Conservation (phyloP, 345 rosid species). For the Eucalyptus lansdowneana region DNA sequence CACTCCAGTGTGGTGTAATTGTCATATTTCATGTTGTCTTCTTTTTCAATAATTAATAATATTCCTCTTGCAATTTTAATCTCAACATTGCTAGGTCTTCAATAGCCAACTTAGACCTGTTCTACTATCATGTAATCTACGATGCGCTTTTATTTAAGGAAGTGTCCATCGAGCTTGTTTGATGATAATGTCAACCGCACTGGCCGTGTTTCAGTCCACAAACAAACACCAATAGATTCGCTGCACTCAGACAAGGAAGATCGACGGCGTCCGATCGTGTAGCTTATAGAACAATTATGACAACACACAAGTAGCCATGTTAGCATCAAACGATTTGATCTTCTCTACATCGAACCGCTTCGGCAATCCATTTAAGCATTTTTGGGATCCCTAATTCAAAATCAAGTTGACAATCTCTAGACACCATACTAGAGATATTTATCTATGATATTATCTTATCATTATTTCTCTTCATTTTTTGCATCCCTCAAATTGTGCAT, state of each 20-base stretch:
- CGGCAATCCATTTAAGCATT: not conserved
- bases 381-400: not conserved
- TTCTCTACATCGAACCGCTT: not conserved
- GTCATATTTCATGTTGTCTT: accelerated
- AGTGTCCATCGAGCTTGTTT: not conserved
- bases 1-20: not conserved
- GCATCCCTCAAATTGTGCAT: not conserved
- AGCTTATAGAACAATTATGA: accelerated
- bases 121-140: accelerated
- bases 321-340: not conserved
- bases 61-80: not conserved
- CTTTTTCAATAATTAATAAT: no score
- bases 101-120: not conserved
- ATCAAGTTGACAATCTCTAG: not conserved
- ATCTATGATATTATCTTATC: accelerated
- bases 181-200: not conserved
- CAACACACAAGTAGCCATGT: not conserved
- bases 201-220: not conserved
- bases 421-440: not conserved
- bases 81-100: not conserved
- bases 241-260: accelerated
- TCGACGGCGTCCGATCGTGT: accelerated
- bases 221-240: no score
- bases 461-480: accelerated
- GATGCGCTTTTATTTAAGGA: not conserved